Conservation (phyloP, 495 filamentous ascomycete species). For the Penicillium odoratum region DNA sequence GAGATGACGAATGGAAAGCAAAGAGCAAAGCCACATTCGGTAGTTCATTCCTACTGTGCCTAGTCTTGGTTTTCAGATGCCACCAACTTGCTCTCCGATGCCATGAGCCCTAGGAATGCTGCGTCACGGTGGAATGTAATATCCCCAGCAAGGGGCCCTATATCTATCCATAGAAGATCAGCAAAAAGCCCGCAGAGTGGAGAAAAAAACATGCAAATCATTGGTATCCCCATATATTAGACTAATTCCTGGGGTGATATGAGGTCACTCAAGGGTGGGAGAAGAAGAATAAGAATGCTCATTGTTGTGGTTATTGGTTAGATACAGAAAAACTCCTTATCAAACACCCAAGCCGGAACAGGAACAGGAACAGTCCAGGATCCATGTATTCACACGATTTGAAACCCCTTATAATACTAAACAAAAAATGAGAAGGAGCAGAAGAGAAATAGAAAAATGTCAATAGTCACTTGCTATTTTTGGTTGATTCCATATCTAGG, state of each 20-base stretch:
- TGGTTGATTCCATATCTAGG: constrained; percentile 8
- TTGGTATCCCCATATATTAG: constrained; percentile 7
- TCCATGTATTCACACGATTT: constrained; percentile 26
- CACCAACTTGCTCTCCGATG: constrained; percentile 8
- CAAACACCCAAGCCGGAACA: constrained; percentile 23
- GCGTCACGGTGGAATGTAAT: constrained; percentile 29
- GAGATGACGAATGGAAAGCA: background rate
- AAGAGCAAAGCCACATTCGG: background rate
- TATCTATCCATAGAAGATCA: constrained; percentile 5
- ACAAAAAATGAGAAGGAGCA: background rate
- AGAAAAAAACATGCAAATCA: constrained; percentile 2
- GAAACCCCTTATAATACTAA: constrained; percentile 10
- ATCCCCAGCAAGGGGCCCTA: constrained; percentile 16
- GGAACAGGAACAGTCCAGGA: background rate
- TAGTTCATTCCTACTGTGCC: background rate
- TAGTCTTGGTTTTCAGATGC: background rate
- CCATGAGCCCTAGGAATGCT: constrained; percentile 25
- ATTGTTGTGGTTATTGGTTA: constrained; percentile 24
- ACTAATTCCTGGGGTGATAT: constrained; percentile 5
- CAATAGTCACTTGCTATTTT: constrained; percentile 9
- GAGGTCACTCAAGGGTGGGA: constrained; percentile 19
- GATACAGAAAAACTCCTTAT: constrained; percentile 30
- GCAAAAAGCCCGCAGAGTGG: background rate
- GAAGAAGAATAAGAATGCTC: constrained; percentile 24
- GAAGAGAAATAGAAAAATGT: constrained; percentile 4